Evolutionary conservation across 768 basidiomycete genomes (phyloP), one percentile per base, ranked within the genome.

Genomic region (Podaxis carcinomalis): DNA sequence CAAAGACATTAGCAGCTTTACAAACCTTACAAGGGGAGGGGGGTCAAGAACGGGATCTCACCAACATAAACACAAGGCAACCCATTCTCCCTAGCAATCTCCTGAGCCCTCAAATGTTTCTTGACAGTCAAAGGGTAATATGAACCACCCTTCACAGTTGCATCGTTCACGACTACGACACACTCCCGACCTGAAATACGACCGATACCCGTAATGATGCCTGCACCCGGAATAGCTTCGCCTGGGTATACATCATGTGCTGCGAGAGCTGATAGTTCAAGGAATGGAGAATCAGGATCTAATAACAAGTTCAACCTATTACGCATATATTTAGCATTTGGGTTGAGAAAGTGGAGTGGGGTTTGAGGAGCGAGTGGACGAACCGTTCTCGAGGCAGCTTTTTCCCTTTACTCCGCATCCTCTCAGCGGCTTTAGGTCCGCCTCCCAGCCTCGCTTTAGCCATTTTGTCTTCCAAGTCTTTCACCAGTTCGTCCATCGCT

Each of bases 121-220:
- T 97, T 98, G 66, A 98, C 92, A 14, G 92, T 94, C 53, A 95
- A 73, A 21, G 93, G 94, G 69, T 93, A 93, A 72, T 96, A 96
- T 0, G 91, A 91, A 6, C 94, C 94, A 13, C 94, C 94, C 71
- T 95, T 95, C 27, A 94, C 92, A 5, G 92, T 94, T 35, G 94
- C 89, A 69, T 98, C 95, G 72, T 97, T 98, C n/a, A 92, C 90
- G 4, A 96, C 87, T 4, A 98, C 74, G 64, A 97, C 86, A 68
- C 92, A 95, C 72, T 95, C 92, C 61, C 83, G 77, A 0, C 93
- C 93, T 23, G 87, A 81, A 40, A 95, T 85, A 32, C 90, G 78
- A 2, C 89, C 89, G 62, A 89, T 82, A 21, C 95, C 95, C 2
- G 94, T 93, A 62, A 98, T 90, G 46, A 98, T 83, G 2, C 94